Conservation (phyloP, 2,329 filamentous ascomycete species). For the Diaporthe eres region DNA sequence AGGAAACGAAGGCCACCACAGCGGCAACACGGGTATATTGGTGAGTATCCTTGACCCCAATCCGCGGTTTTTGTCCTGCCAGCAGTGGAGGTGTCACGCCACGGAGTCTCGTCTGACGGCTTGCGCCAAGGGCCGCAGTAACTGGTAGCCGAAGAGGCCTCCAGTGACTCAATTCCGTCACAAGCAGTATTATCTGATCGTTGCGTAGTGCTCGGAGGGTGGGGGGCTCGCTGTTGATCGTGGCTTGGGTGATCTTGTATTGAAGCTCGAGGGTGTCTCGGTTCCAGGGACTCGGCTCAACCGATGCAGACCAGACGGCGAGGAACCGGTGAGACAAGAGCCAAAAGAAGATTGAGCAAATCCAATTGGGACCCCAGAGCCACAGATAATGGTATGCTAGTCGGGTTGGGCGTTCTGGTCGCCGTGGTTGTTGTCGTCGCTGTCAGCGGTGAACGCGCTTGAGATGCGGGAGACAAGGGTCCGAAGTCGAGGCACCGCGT, state of each 20-base stretch:
- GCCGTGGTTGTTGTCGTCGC: slow-evolving; percentile 23
- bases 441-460: slow-evolving; percentile 38
- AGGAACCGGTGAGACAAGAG: neutral
- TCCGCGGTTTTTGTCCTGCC: neutral
- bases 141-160: neutral
- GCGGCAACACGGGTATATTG: neutral
- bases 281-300: neutral
- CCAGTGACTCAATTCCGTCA: neutral
- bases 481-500: slow-evolving; percentile 34
- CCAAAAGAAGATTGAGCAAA: neutral
- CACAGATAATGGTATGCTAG: neutral
- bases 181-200: too few species aligned
- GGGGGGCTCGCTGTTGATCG: neutral
- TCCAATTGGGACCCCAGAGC: neutral
- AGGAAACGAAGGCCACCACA: neutral
- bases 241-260: neutral
- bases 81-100: slow-evolving; percentile 15
- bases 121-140: neutral
- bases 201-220: neutral
- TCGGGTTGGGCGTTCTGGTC: neutral
- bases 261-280: neutral
- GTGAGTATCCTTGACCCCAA: neutral
- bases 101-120: slow-evolving; percentile 8
- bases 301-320: neutral
- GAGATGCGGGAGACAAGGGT: slow-evolving; percentile 34